A percentile compares a stretch with the other conserved stretches of the same genome.
phyloP scores from a whole-genome alignment of 768 basidiomycete species.

The Pisolithus albus region DNA sequence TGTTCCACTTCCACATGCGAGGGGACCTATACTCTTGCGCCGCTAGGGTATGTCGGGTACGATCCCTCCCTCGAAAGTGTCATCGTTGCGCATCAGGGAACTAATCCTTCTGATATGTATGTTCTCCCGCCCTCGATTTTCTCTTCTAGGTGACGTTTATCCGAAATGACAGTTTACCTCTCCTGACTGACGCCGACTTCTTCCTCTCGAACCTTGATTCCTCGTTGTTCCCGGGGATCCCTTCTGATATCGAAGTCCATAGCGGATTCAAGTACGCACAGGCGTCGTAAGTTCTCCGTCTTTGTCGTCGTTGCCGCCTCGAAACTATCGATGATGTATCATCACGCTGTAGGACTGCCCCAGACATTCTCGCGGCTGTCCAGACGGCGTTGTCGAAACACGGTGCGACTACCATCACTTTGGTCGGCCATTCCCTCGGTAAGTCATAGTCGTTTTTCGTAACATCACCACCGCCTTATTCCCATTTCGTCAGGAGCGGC shows the following conservation, averaged over 20 bases:
- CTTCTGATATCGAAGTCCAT: conserved; percentile 35
- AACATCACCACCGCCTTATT: background rate
- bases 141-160: background rate
- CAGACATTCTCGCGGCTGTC: conserved; percentile 34
- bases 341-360: conserved; percentile 30
- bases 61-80: conserved; percentile 29
- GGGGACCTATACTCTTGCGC: background rate
- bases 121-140: background rate
- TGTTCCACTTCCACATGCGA: background rate
- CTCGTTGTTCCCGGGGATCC: conserved; percentile 40
- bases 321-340: background rate
- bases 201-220: conserved; percentile 27
- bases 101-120: conserved; percentile 32
- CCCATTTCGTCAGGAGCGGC: conserved; percentile 24
- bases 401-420: conserved; percentile 29
- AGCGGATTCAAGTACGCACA: conserved; percentile 39
- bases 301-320: background rate
- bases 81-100: conserved; percentile 41
- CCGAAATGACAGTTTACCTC: conserved; percentile 24
- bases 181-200: conserved; percentile 35
- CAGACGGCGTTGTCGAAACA: conserved; percentile 29
- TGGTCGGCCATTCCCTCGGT: conserved; percentile 42
- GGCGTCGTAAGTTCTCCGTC: conserved; percentile 27
- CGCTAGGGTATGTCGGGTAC: conserved; percentile 26
- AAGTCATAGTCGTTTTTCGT: background rate